Evolutionary conservation across 1,284 basidiomycete genomes (phyloP), one percentile per base, ranked within the genome.

Genomic region (Fomitopsis pinicola): DNA sequence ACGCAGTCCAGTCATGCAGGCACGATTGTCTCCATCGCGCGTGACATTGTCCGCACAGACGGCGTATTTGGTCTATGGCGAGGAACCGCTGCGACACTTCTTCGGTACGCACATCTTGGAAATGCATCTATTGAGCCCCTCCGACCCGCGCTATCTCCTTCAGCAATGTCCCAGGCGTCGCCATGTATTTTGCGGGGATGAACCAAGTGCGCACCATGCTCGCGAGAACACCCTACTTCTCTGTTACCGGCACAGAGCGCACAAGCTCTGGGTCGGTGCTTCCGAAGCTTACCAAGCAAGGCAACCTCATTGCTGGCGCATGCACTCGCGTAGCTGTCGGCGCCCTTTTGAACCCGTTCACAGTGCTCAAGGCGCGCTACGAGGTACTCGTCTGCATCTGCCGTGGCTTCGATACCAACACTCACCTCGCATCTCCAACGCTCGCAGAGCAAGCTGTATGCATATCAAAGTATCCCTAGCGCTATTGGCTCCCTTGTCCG

Each of bases 141-240:
- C 59, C 40, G 35, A 33, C 53, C 36, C 46, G 26, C 45, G 30
- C 28, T 30, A 59, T 26, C n/a, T 12, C 52, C 55, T 22, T 38
- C 68, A 95, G 94, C 50, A 97, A 97, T 71, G 88, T 97, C 2
- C 96, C 96, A 0, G 95, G 95, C 7, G 92, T 97, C 9, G 95
- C 95, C 2, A 75, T 96, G 58, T 97, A 97, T 78, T 94, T 97
- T 79, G 94, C 95, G 10, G 82, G 87, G 55, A 79, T 97, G 45
- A 93, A 90, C 10, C 85, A 93, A 64, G 78, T 96, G 48, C 88
- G 95, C 9, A 79, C 82, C 1, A 65, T 84, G 48, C 85, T 94
- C 81, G 85, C 91, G 1, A 80, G 74, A n/a, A 85, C 85, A 2
- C 80, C 86, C 0, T 81, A 85, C 71, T 91, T 92, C 72, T 60